These are phyloP conservation scores for Alternaria postmessia DNA, from an alignment of 2,329 filamentous ascomycete genomes.

Conservation along the genomic window DNA sequence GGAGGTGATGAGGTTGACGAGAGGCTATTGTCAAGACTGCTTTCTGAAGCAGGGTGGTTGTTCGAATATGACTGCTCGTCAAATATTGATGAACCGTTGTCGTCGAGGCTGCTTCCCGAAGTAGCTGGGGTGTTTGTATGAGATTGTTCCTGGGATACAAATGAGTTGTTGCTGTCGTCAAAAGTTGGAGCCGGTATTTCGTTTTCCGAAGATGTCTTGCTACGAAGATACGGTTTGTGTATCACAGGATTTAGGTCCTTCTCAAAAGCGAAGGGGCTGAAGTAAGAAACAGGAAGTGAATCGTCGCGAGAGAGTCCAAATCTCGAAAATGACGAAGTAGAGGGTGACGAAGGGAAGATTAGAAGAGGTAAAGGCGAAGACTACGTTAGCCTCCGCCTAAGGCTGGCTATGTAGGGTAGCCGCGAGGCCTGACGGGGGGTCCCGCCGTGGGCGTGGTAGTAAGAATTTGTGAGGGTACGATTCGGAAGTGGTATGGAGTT, in stretches of 20 bases:
- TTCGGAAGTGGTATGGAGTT: too few species aligned
- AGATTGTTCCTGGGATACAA: not conserved
- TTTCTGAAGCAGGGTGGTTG: not conserved
- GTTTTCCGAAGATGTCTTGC: too few species aligned
- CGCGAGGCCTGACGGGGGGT: too few species aligned
- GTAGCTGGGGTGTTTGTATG: not conserved
- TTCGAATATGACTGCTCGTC: not conserved
- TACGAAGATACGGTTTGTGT: not conserved
- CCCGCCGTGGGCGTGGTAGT: too few species aligned
- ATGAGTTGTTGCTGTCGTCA: not conserved
- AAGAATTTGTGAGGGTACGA: too few species aligned
- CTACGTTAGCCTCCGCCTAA: not conserved
- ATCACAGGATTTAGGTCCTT: not conserved
- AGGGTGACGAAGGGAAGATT: too few species aligned
- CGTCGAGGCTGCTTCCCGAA: not conserved
- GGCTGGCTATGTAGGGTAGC: not conserved
- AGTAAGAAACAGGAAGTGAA: not conserved
- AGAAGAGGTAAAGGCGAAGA: not conserved
- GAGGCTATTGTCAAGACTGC: not conserved
- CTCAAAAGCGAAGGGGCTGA: not conserved
- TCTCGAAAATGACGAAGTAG: not conserved
- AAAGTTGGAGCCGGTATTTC: not conserved
- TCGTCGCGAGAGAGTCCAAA: not conserved
- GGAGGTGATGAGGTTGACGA: fast-evolving
- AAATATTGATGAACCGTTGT: not conserved